Base-by-base conservation (phyloP, 192 early-diverging fungal species). In the Lunasporangiospora selenospora region DNA sequence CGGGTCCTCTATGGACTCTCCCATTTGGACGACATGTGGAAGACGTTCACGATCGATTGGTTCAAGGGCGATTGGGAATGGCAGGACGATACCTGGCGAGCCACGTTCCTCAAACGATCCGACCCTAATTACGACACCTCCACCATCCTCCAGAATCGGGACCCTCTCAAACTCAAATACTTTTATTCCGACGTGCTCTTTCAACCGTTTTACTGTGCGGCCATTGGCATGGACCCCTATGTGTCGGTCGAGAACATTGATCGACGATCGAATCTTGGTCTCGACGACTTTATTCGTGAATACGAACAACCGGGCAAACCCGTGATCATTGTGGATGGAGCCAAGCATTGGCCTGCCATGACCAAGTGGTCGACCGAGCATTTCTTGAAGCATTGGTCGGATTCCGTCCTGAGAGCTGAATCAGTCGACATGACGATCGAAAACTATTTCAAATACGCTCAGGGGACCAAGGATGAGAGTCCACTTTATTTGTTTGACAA, bases 401-500 rank as follows among this genome's bases (percentile, higher is more conserved):
- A 86, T 29, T 54, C 67, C 15, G 47, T 67, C 6, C 81, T 88
- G 58, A 58, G 83, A 18, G 89, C 89, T 16, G 89, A 91, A 64
- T 83, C 84, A 0, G 78, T 90, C 18, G 77, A 88, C 44, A 71
- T 90, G 32, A 73, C 75, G 18, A 75, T 91, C 33, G 46, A 42
- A 13, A 70, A 86, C 15, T 91, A 91, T 47, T 65, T 77, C 42
- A 38, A 54, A 7, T 91, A 90, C 55, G 62, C 79, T 21, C 18
- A 44, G 23, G 65, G 65, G 6, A 75, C 66, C 5, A 69, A 75
- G 45, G 85, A 88, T 34, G 88, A 87, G 71, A 75, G 84, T 27
- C 89, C 88, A 4, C 43, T 90, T 15, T 90, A 89, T 48, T 58
- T 91, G 56, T 90, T 90, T 76, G 89, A 90, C 73, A 88, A 88